A percentile compares a stretch with the other conserved stretches of the same genome.
Evolutionary conservation across 169 alveolate species (phyloP).

Genomic region (Ichthyophthirius multifiliis): DNA sequence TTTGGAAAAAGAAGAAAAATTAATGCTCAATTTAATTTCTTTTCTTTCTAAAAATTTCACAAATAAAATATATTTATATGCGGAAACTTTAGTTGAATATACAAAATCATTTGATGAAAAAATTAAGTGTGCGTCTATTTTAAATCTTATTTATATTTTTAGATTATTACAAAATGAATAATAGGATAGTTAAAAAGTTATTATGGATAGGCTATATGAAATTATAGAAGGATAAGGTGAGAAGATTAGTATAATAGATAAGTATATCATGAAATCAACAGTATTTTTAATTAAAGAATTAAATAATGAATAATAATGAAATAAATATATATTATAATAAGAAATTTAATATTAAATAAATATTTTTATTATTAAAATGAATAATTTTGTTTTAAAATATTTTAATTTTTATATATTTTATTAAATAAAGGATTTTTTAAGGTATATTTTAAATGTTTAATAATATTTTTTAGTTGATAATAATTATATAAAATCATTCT

Average conservation of each 20-base stretch:
- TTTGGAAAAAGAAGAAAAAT: slow-evolving; percentile 4
- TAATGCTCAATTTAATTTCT: neutral
- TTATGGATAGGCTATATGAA: neutral
- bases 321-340: too few relatives aligned
- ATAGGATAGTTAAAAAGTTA: neutral
- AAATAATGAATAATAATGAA: too few relatives aligned
- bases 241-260: neutral
- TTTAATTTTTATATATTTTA: too few relatives aligned
- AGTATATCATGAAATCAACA: neutral
- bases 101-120: neutral
- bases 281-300: neutral
- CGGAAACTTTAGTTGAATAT: neutral
- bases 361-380: too few relatives aligned
- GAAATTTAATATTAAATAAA: too few relatives aligned
- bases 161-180: neutral
- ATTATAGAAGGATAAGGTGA: neutral
- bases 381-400: too few relatives aligned
- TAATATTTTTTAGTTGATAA: too few relatives aligned
- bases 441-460: too few relatives aligned
- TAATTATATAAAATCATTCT: too few relatives aligned
- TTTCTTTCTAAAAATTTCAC: neutral
- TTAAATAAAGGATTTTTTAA: too few relatives aligned
- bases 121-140: neutral
- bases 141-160: neutral
- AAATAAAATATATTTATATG: neutral